phyloP scores from a whole-genome alignment of 768 basidiomycete species.

The Pisolithus microcarpus region DNA sequence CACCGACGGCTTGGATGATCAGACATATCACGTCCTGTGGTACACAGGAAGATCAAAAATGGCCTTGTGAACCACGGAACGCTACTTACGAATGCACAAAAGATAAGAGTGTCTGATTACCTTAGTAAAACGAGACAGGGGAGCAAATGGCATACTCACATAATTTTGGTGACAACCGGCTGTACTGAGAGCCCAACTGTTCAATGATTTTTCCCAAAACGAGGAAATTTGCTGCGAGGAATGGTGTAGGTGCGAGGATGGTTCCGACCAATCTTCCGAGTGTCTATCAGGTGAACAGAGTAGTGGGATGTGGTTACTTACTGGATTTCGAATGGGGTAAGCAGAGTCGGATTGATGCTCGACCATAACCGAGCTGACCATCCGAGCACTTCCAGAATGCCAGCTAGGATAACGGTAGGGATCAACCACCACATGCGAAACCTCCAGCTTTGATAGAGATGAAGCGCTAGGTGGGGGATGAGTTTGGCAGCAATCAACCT shows the following conservation, averaged over 20 bases:
- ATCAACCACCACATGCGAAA: conserved; percentile 48
- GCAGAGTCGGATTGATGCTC: conserved; percentile 14
- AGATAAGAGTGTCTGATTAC: conserved; percentile 9
- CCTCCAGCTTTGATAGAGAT: conserved; percentile 37
- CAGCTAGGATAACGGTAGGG: conserved; percentile 43
- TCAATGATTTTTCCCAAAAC: conserved; percentile 42
- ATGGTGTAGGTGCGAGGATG: conserved; percentile 49
- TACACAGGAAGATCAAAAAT: neutral
- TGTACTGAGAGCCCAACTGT: conserved; percentile 41
- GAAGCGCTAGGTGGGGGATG: conserved; percentile 31
- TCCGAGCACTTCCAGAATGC: conserved; percentile 44
- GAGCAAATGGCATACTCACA: conserved; percentile 13
- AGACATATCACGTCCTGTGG: conserved; percentile 30
- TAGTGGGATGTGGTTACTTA: conserved; percentile 12
- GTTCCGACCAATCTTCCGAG: conserved; percentile 27
- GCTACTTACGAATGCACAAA: conserved; percentile 9
- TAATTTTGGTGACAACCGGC: conserved; percentile 33
- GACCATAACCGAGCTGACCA: conserved; percentile 55
- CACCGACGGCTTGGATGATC: conserved; percentile 35
- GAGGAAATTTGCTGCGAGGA: conserved; percentile 51
- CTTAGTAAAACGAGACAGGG: neutral
- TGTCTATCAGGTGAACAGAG: neutral
- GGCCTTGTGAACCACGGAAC: neutral
- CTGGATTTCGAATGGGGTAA: conserved; percentile 39
- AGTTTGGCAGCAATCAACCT: neutral